Evolutionary conservation across 2,329 filamentous ascomycete genomes (phyloP).

Genomic region (Aspergillus arachidicola): DNA sequence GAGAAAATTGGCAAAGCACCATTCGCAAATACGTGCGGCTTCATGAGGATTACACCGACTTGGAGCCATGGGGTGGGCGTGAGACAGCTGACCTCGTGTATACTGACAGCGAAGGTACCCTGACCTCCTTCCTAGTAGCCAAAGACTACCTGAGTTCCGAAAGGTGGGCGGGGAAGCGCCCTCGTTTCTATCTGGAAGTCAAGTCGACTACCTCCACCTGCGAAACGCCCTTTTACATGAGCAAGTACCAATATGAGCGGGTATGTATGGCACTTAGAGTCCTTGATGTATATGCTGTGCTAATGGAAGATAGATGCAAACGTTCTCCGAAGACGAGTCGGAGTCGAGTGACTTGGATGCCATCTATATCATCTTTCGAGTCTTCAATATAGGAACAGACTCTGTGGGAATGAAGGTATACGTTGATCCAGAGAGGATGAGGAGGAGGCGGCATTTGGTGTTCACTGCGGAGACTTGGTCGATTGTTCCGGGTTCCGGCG

Average conservation of each 20-base stretch:
- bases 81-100: constrained; percentile 56
- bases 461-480: constrained; percentile 19
- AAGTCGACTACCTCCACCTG: constrained; percentile 49
- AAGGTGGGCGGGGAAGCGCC: constrained; percentile 27
- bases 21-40: constrained; percentile 46
- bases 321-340: not conserved
- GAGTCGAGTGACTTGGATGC: not conserved
- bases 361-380: constrained; percentile 48
- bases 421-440: constrained; percentile 40
- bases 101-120: constrained; percentile 19
- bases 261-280: constrained; percentile 31
- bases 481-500: not conserved
- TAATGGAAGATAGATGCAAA: constrained; percentile 11
- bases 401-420: constrained; percentile 40
- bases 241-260: constrained; percentile 46
- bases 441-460: constrained; percentile 4
- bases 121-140: constrained; percentile 15
- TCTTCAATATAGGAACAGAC: constrained; percentile 39
- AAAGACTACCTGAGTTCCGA: constrained; percentile 11
- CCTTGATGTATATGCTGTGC: not conserved
- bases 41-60: constrained; percentile 45
- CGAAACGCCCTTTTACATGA: constrained; percentile 52
- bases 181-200: constrained; percentile 55
- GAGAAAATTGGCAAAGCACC: constrained; percentile 52
- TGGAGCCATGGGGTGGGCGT: constrained; percentile 42